Evolutionary conservation across 352 stramenopile genomes (phyloP), one percentile per base, ranked within the genome.

Genomic region (Albugo laibachii): DNA sequence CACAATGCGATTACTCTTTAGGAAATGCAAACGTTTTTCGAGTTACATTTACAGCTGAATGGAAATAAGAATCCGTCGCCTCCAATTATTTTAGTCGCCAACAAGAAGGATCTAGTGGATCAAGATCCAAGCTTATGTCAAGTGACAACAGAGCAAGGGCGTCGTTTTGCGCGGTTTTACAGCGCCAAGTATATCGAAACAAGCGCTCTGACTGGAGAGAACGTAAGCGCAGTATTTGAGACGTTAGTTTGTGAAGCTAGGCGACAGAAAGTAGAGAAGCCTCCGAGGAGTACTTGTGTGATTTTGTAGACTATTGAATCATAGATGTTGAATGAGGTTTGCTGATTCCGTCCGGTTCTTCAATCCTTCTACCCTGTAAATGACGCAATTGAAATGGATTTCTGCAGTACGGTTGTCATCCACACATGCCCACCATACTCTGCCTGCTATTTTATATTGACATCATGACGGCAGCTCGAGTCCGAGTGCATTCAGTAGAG

Each of bases 21-120:
- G 62, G 79, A 93, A 52, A 57, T 93, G 20, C 75, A 91, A 71
- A 69, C 71, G 35, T 93, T 93, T 52, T 91, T 91, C 49, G 76
- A 86, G 50, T 53, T 93, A 41, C 74, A 91, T 44, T 56, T 91
- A 51, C 77, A 93, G 52, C 89, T 93, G 59, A 91, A 91, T 61
- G 80, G 86, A 53, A 88, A 61, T 45, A 69, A 71, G 27, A 70
- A 72, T 1, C 67, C 71, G 19, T 54, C 83, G 37, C 75, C 78
- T 24, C 80, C 80, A 19, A 89, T 93, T 57, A 79, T 93, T 44
- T 58, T 93, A 16, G 77, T 93, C 24, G 80, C 77, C 45, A 93
- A 93, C 62, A 93, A 93, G 57, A 91, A 89, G 48, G 77, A 89
- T 48, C 63, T 89, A 47, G 72, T 86, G 21, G 76, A 89, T 49